A percentile compares a stretch with the other conserved stretches of the same genome.
phyloP scores from a whole-genome alignment of 164 flowering plant species.

The Aristolochia contorta region DNA sequence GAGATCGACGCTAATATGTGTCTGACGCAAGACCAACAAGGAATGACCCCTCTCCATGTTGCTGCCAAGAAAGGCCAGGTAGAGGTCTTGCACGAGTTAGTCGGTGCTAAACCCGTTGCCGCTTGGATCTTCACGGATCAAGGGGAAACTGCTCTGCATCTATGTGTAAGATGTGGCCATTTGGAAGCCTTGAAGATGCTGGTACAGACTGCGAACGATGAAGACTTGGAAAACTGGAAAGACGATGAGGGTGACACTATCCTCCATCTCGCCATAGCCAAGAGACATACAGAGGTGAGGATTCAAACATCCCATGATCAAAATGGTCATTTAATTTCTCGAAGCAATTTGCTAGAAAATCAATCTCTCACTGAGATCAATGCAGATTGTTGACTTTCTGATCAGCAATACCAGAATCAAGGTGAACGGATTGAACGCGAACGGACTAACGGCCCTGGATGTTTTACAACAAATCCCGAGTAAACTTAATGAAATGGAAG shows the following conservation, averaged over 20 bases:
- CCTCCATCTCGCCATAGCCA: constrained; percentile 1
- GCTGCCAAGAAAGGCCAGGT: constrained; percentile 2
- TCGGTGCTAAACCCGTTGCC: not conserved
- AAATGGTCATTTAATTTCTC: not conserved
- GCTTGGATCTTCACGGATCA: not conserved
- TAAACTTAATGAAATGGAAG: too few species aligned
- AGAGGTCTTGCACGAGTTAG: not conserved
- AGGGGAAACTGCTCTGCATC: constrained; percentile 1
- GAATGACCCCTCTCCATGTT: constrained; percentile 3
- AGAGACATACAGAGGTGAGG: constrained; percentile 4
- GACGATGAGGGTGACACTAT: constrained; percentile 5
- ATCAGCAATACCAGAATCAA: not conserved
- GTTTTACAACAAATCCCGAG: too few species aligned
- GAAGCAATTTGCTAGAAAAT: too few species aligned
- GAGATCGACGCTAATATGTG: not conserved
- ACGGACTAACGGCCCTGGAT: not conserved
- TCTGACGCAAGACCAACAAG: not conserved
- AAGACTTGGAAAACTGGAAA: not conserved
- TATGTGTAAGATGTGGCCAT: not conserved
- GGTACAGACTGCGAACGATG: not conserved
- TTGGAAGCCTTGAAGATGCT: constrained; percentile 1
- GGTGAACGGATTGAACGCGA: not conserved
- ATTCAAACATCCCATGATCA: not conserved
- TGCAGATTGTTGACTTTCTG: not conserved
- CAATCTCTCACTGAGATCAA: too few species aligned